Evolutionary conservation across 106 monocot genomes (phyloP).

Genomic region (Acanthochlamys bracteata): DNA sequence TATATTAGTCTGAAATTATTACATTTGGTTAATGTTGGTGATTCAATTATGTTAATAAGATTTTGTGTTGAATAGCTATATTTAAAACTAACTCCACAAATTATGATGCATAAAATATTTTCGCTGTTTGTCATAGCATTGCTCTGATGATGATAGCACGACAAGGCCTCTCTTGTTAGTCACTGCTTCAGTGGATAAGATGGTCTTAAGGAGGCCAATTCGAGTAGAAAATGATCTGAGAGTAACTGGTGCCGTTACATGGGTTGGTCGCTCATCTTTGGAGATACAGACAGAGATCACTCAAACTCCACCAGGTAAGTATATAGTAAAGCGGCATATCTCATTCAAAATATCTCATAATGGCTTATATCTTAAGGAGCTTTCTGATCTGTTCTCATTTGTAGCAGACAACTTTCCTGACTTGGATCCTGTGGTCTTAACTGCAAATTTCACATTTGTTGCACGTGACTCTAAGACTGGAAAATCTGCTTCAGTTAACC

Average conservation of each 20-base stretch:
- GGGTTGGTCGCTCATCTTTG: constrained; percentile 94
- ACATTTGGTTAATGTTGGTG: too few species aligned
- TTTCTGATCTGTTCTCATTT: not conserved
- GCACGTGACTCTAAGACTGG: constrained; percentile 87
- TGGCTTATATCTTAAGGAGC: not conserved
- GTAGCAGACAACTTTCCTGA: constrained; percentile 26
- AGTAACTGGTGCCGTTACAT: constrained; percentile 79
- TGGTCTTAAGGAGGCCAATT: constrained; percentile 82
- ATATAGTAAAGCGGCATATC: not conserved
- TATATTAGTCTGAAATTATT: too few species aligned
- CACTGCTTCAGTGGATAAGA: constrained; percentile 94
- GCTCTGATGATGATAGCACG: constrained; percentile 89
- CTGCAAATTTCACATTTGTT: constrained; percentile 94
- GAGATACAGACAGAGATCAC: constrained; percentile 87
- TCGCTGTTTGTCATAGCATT: constrained; percentile 44
- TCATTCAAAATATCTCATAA: not conserved
- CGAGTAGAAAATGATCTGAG: constrained; percentile 77
- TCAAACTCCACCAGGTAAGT: constrained; percentile 52
- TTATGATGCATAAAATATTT: not conserved
- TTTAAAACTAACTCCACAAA: too few species aligned
- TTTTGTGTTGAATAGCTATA: too few species aligned
- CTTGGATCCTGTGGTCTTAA: constrained; percentile 53
- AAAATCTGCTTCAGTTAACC: constrained; percentile 88
- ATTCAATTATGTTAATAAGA: too few species aligned
- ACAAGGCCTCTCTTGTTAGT: constrained; percentile 87